Evolutionary conservation across 768 basidiomycete genomes (phyloP), one percentile per base, ranked within the genome.

Genomic region (Termitomyces sp.): DNA sequence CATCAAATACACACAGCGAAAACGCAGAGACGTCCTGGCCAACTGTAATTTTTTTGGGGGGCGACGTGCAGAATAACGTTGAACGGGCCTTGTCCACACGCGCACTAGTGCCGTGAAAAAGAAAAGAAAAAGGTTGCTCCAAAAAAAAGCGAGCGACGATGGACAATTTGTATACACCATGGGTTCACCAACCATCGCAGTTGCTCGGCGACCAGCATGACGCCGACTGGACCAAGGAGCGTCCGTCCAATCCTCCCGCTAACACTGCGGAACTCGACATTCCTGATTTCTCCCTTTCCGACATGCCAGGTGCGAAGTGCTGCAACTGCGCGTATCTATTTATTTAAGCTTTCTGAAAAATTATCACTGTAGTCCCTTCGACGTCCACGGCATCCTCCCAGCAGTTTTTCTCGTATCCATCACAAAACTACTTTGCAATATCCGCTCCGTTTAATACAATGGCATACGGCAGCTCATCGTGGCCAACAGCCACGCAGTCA

Each of bases 381-480:
- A 66, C 67, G 59, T 57, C 72, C 20, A 45, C 82, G 35, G 70
- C 79, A 26, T 73, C 78, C 2, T 64, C 77, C 0, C 74, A 75
- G 56, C 62, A 72, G 41, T 77, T 76, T 66, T 78, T 75, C 71
- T 64, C 69, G 50, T 76, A 67, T 68, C 77, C 28, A 0, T 4
- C 46, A 67, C 74, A 65, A 65, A 71, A 70, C 51, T 81, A 74
- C 63, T 79, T 75, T 40, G n/a, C 38, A 55, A 72, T 77, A 30
- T 68, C 76, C 3, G 72, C 76, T 3, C 78, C 80, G 14, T 84
- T 79, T 67, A 80, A 80, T 59, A 75, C 79, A 6, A 76, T 83
- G 65, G 66, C 79, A 2, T 88, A 86, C 58, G 79, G 81, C 60
- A 78, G 81, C n/a, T 63, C 77, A 3, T 65, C 75, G 8, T 86